Evolutionary conservation across 2,329 filamentous ascomycete genomes (phyloP).

Genomic region (Alternaria tenuissima): DNA sequence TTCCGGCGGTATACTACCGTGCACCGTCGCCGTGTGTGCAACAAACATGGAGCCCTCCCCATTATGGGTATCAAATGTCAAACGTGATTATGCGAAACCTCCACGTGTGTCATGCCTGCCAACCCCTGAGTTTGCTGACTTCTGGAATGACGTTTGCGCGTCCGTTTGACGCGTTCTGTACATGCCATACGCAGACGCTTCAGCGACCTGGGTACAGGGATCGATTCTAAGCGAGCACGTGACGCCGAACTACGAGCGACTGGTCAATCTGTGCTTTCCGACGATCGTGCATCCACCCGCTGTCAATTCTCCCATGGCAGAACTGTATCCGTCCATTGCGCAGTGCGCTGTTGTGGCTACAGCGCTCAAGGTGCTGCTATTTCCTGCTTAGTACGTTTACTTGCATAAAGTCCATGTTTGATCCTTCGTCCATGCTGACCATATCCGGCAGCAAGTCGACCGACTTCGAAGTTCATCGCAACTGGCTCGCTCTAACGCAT

Average conservation of each 20-base stretch:
- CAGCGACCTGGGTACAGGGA: background rate
- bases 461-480: slow-evolving; percentile 98
- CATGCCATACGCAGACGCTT: slow-evolving; percentile 4
- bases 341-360: slow-evolving; percentile 88
- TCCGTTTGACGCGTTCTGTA: slow-evolving; percentile 14
- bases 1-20: background rate
- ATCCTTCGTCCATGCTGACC: slow-evolving; percentile 32
- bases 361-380: slow-evolving; percentile 89
- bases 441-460: slow-evolving; percentile 81
- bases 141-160: slow-evolving; percentile 16
- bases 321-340: slow-evolving; percentile 83
- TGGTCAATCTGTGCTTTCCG: slow-evolving; percentile 28
- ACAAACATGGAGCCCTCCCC: slow-evolving; percentile 8
- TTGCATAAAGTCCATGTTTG: slow-evolving; percentile 7
- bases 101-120: background rate
- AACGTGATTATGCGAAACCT: slow-evolving; percentile 15
- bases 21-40: slow-evolving; percentile 4
- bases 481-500: slow-evolving; percentile 96
- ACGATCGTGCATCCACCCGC: slow-evolving; percentile 32
- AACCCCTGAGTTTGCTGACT: slow-evolving; percentile 10
- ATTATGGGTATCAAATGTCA: slow-evolving; percentile 13
- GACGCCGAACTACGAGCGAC: slow-evolving; percentile 23
- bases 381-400: slow-evolving; percentile 85
- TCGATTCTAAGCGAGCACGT: slow-evolving; percentile 23
- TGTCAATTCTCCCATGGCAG: slow-evolving; percentile 67